Conservation (phyloP, 352 stramenopile species). For the Thraustochytrium striatum region DNA sequence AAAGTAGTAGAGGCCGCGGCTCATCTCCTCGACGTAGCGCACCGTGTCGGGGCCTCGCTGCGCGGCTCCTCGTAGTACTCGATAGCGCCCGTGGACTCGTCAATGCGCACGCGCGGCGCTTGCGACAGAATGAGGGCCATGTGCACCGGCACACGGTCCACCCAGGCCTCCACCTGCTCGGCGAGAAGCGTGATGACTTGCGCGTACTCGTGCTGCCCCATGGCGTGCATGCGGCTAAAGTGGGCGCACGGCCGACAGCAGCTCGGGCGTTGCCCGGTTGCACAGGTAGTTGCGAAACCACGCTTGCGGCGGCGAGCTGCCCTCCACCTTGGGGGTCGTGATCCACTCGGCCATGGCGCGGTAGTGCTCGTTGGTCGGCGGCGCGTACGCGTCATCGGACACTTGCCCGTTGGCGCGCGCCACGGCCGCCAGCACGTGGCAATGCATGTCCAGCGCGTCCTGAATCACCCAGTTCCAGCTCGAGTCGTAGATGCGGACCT, state of each 20-base stretch:
- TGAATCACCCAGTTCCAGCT: constrained; percentile 75
- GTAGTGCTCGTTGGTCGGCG: constrained; percentile 55
- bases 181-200: constrained; percentile 63
- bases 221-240: constrained; percentile 59
- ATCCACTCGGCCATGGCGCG: constrained; percentile 63
- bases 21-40: constrained; percentile 67
- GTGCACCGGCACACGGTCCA: constrained; percentile 63
- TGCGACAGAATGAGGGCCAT: constrained; percentile 62
- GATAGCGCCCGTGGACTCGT: constrained; percentile 59
- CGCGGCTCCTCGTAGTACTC: constrained; percentile 64
- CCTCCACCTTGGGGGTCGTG: constrained; percentile 58
- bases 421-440: constrained; percentile 20
- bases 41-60: constrained; percentile 61
- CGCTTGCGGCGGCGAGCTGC: constrained; percentile 57
- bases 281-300: constrained; percentile 66
- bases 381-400: not conserved
- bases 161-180: constrained; percentile 63
- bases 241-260: constrained; percentile 62
- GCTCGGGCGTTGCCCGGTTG: constrained; percentile 67
- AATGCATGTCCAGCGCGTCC: constrained; percentile 56
- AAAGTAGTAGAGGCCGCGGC: constrained; percentile 58
- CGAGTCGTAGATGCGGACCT: constrained; percentile 70
- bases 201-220: constrained; percentile 59
- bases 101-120: constrained; percentile 61
- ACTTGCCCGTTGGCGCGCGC: not conserved